Conservation (phyloP, 2,329 filamentous ascomycete species). For the Clonostachys rhizophaga region DNA sequence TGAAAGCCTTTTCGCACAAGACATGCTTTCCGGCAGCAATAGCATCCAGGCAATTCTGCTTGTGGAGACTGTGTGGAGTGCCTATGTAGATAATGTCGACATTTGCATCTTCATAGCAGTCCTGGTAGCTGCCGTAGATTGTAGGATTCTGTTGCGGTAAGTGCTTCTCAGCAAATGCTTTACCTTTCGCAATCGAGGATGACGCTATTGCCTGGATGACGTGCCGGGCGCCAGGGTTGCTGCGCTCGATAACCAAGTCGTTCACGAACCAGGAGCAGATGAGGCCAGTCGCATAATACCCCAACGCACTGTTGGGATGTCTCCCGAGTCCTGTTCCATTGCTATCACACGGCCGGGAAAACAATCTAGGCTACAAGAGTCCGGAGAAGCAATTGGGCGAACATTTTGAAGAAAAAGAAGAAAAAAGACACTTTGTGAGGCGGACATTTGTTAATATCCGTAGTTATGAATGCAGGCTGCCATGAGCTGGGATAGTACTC, state of each 20-base stretch:
- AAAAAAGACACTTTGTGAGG: too few relatives aligned
- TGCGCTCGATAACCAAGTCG: constrained; percentile 28
- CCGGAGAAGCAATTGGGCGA: too few relatives aligned
- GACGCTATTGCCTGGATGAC: constrained; percentile 33
- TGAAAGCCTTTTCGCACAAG: constrained; percentile 39
- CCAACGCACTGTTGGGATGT: constrained; percentile 16
- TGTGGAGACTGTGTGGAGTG: constrained; percentile 37
- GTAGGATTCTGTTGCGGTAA: constrained; percentile 16
- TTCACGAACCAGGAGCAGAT: constrained; percentile 24
- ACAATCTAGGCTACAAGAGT: too few relatives aligned
- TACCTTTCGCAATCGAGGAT: constrained; percentile 26
- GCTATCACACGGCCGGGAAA: too few relatives aligned
- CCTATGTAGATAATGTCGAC: constrained; percentile 41
- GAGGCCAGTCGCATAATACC: constrained; percentile 27
- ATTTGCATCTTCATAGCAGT: constrained; percentile 30
- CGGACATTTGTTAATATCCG: too few relatives aligned
- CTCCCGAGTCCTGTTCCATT: background rate
- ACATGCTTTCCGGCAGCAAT: constrained; percentile 35
- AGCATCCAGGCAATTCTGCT: constrained; percentile 33
- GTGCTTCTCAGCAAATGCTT: constrained; percentile 27
- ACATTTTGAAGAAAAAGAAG: too few relatives aligned
- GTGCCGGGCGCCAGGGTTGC: constrained; percentile 26
- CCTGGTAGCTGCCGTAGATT: constrained; percentile 30
- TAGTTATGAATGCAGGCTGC: too few relatives aligned
- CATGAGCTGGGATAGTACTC: too few relatives aligned